Conservation (phyloP, 352 stramenopile species). For the Blastocystis sp. region DNA sequence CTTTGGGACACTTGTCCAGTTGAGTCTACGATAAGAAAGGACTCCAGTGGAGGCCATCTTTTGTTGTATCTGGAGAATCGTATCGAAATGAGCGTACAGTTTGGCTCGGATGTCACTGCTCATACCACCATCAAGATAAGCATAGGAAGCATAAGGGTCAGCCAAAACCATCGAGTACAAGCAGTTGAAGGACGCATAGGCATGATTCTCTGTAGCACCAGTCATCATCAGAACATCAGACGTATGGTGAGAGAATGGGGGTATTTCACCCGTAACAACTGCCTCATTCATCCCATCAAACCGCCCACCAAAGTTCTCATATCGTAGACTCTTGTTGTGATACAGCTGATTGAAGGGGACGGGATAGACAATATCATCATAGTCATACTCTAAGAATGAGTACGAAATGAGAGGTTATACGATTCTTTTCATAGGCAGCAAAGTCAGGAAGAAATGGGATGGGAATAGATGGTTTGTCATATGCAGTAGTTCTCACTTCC, state of each 20-base stretch:
- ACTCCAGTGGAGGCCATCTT: background rate
- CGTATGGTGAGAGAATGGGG: background rate
- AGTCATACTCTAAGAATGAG: conserved; percentile 1
- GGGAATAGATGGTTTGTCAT: too few relatives aligned
- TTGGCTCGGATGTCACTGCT: background rate
- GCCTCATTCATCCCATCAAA: background rate
- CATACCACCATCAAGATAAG: background rate
- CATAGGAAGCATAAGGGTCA: background rate
- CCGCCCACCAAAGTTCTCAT: background rate
- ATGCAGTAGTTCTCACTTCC: too few relatives aligned
- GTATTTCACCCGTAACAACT: background rate
- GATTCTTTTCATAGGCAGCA: too few relatives aligned
- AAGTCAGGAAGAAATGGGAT: too few relatives aligned
- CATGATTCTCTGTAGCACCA: background rate
- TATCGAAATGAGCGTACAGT: background rate
- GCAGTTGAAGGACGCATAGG: background rate
- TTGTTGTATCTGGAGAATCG: conserved; percentile 1
- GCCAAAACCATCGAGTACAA: background rate
- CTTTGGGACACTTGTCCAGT: background rate
- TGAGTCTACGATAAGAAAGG: background rate
- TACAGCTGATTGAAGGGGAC: background rate
- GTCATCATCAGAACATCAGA: background rate
- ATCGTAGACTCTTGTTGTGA: background rate
- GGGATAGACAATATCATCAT: background rate
- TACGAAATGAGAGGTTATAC: background rate